Evolutionary conservation across 1,139 yeast genomes (phyloP).

Genomic region (Nakaseomyces kungkrabaensis): DNA sequence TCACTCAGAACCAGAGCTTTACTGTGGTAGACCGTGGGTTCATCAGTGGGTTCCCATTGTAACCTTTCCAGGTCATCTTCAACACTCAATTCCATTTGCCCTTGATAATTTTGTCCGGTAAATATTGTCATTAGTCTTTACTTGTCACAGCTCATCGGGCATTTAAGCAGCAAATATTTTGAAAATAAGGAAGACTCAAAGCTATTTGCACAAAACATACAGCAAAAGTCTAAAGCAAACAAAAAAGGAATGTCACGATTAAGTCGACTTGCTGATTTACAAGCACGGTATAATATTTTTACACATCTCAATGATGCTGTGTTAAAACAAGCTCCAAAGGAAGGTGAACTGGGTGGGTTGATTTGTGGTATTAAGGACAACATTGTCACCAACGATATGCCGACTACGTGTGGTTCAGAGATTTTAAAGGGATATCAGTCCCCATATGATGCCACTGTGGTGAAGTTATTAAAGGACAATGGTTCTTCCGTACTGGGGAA

Average conservation of each 20-base stretch:
- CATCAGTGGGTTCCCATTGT: neutral
- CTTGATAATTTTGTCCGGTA: neutral
- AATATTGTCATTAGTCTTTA: too few species aligned
- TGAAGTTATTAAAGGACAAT: slow-evolving; percentile 38
- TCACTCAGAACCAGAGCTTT: neutral
- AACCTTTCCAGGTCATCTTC: neutral
- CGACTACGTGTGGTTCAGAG: slow-evolving; percentile 71
- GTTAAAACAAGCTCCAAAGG: neutral
- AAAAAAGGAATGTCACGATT: neutral
- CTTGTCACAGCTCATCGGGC: too few species aligned
- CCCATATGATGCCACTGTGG: slow-evolving; percentile 78
- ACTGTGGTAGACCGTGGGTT: neutral
- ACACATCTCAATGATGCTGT: neutral
- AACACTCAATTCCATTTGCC: neutral
- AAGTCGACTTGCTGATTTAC: slow-evolving; percentile 1
- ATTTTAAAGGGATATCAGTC: slow-evolving; percentile 50
- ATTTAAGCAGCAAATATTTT: too few species aligned
- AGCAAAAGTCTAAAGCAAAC: neutral
- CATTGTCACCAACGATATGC: slow-evolving; percentile 50
- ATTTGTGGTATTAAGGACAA: slow-evolving; percentile 60
- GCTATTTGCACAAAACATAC: too few species aligned
- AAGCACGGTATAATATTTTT: slow-evolving; percentile 3
- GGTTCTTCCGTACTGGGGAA: slow-evolving; percentile 58
- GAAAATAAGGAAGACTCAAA: too few species aligned
- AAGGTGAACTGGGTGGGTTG: neutral